A percentile compares a stretch with the other conserved stretches of the same genome.
phyloP scores from a whole-genome alignment of 2,329 filamentous ascomycete genomes.

The Fusarium nurragi region DNA sequence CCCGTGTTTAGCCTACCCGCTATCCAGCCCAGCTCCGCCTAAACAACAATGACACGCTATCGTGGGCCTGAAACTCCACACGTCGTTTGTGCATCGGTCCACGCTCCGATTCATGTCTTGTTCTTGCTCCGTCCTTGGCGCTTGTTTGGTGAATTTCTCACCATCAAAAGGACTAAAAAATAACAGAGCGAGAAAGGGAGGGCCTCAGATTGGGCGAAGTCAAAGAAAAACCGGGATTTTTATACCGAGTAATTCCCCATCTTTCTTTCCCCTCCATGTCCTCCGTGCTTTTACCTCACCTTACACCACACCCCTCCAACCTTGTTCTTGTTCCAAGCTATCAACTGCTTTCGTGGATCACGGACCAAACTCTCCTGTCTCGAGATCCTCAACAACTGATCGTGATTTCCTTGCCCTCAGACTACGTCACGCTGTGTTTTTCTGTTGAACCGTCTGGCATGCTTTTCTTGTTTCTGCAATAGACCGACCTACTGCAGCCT shows the following conservation, averaged over 20 bases:
- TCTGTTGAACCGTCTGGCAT: constrained; percentile 18
- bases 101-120: constrained; percentile 20
- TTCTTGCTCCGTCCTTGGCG: constrained; percentile 8
- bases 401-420: constrained; percentile 21
- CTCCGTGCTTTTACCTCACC: background rate
- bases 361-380: constrained; percentile 44
- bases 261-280: constrained; percentile 5
- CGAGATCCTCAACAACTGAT: constrained; percentile 23
- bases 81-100: constrained; percentile 22
- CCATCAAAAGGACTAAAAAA: background rate
- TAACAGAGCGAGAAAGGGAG: background rate
- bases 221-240: background rate
- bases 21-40: constrained; percentile 26
- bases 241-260: constrained; percentile 25
- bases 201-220: background rate
- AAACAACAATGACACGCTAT: constrained; percentile 22
- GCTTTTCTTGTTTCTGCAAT: constrained; percentile 7
- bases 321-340: constrained; percentile 19
- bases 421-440: constrained; percentile 37
- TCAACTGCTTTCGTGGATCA: constrained; percentile 19
- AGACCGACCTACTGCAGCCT: background rate
- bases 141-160: background rate
- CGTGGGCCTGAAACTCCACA: constrained; percentile 26
- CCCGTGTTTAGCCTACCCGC: constrained; percentile 44
- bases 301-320: constrained; percentile 17